Evolutionary conservation across 805 yeast genomes (phyloP), one percentile per base, ranked within the genome.

Genomic region (Candida nonsorbophila): DNA sequence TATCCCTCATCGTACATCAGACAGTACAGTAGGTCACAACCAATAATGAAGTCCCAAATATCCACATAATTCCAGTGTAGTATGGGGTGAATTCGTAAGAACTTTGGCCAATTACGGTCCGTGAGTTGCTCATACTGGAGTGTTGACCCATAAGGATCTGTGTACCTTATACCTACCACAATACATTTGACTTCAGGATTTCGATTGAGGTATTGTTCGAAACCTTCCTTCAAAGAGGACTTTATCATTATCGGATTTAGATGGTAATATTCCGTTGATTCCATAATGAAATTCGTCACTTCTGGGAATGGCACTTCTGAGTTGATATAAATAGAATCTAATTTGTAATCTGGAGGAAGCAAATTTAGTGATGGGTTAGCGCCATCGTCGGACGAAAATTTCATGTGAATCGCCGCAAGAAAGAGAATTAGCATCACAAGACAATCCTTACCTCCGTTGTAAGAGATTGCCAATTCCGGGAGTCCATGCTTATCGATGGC

Each of bases 381-480:
- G 14, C 37, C 22, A 4, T 24, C 9, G n/a, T 15, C 19, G 12
- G 25, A 13, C 6, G 14, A 10, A 32, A 38, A 40, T 34, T 47
- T 54, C 12, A 46, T 40, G 39, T 60, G 58, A 12, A 63, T 31
- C 55, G 60, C 74, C 2, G 92, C 79, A 29, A 88, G 57, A 30
- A 84, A 75, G 4, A 92, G 48, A 10, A 86, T 62, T 32, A 92
- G 67, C 81, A 90, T 77, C 18, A 88, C 97, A 26, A 88, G 72
- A 46, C 97, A 92, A 58, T 92, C 98, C 49, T 92, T 92, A 2
- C 98, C 98, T 7, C 98, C 98, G 51, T 92, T 92, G 54, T 82
- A 92, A 2, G 95, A 83, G 9, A 92, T 66, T 0, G 97, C 81
- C 3, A 84, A 56, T 34, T 81, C 78, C 11, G 51, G 47, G n/a